These are phyloP conservation scores for Sonneratia caseolaris DNA, from an alignment of 345 rosid genomes.

Conservation along the genomic window DNA sequence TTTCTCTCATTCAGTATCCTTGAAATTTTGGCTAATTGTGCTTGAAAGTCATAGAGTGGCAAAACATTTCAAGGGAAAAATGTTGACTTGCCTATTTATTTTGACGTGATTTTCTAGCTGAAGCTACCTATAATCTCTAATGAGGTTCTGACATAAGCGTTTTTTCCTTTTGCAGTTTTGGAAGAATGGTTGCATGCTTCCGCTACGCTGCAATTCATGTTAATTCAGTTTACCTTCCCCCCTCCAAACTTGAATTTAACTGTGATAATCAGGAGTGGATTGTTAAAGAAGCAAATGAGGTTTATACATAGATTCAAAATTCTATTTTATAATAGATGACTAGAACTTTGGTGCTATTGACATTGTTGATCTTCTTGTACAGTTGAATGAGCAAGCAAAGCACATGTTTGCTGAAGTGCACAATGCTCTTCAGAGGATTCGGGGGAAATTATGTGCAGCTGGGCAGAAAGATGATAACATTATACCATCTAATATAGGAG, in stretches of 20 bases:
- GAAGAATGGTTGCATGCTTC: slow-evolving; percentile 95
- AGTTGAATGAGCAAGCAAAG: slow-evolving; percentile 52
- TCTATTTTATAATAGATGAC: not conserved
- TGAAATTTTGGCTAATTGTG: no score
- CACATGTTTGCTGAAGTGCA: slow-evolving; percentile 55
- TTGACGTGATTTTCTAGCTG: not conserved
- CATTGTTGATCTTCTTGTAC: slow-evolving; percentile 12
- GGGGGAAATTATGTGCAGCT: slow-evolving; percentile 34
- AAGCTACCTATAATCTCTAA: not conserved
- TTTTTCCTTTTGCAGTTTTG: slow-evolving; percentile 46
- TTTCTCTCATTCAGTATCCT: no score
- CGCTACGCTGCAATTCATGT: slow-evolving; percentile 86
- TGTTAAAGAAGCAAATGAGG: slow-evolving; percentile 74
- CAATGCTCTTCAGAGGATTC: slow-evolving; percentile 45
- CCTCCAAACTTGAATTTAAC: slow-evolving; percentile 67
- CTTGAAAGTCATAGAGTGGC: no score
- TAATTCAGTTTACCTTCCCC: slow-evolving; percentile 77
- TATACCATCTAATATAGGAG: slow-evolving; percentile 25
- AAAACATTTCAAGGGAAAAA: no score
- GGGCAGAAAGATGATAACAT: slow-evolving; percentile 21
- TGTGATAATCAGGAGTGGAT: slow-evolving; percentile 75
- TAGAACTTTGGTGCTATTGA: not conserved
- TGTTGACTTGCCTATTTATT: not conserved
- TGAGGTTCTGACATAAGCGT: not conserved
- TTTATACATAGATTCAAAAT: slow-evolving; percentile 7